Base-by-base conservation (phyloP, 176 grass and related monocot species). In the Urochloa ruziziensis region DNA sequence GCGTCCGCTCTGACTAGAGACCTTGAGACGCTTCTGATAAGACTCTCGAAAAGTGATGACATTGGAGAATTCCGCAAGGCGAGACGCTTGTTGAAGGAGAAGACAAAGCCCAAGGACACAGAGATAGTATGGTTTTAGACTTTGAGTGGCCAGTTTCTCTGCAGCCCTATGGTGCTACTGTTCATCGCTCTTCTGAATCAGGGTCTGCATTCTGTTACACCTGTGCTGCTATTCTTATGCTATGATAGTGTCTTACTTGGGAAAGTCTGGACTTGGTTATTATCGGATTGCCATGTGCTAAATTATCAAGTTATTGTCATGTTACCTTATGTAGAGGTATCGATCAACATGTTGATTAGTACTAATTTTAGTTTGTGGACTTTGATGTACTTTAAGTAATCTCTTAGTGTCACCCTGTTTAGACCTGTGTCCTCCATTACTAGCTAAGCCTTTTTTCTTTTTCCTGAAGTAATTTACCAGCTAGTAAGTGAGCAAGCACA, bases 91-190 rank as follows among this genome's bases (percentile, higher is more conserved):
- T 46, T 63, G 40, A 79, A 64, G 40, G 76, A 79, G 40, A 79
- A 47, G 18, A 64, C 59, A 63, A 78, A 33, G 11, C 59, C 59
- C 9, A 64, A 47, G 21, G 40, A 79, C 27, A 64, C 1, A 6
- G 75, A 47, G 58, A 37, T 79, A n/a, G 25, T 63, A 7, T 79
- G 42, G 59, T 79, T 63, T 33, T 79, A 79, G 56, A 25, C 10
- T 23, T 58, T 58, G 9, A 25, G 56, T 24, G 8, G 23, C 10
- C n/a, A 58, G n/a, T 25, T 12, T 58, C 10, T 58, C n/a, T 58
- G 56, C n/a, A 25, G 56, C 23, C 4, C 23, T 3, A 24, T 21
- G 6, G 51, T 53, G 19, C 6, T 16, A 53, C 18, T 53, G 17
- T 53, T 21, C 15, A 16, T 53, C 51, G 18, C 5, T 53, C 18